Base-by-base conservation (phyloP, 352 stramenopile genomes). In the Phytophthora hibernalis region DNA sequence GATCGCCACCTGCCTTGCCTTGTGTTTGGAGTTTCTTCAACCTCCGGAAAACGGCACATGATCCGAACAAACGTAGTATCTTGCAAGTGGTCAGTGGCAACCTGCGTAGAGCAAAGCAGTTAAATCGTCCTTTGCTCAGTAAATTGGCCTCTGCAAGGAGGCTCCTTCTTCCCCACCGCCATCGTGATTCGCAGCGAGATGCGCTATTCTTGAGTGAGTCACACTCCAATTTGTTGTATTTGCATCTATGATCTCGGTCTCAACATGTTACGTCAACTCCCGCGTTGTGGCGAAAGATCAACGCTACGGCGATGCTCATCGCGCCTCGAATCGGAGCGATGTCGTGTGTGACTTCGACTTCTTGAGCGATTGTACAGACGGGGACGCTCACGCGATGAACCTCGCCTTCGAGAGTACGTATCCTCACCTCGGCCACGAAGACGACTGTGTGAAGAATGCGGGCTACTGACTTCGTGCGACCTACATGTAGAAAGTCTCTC, bases 261-360 rank as follows among this genome's bases (percentile, higher is more conserved):
- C 8, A 15, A 42, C 2, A 12, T 42, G 12, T 5, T 42, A 10
- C 35, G 33, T 40, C 28, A 9, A 33, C 28, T 2, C 28, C 28
- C 28, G 0, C 28, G 28, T 33, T 8, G 28, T 33, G 28, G 28
- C 28, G 8, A 33, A 33, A 12, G 28, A 33, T 40, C 33, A n/a
- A 18, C 33, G n/a, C 33, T 6, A 5, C 33, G 2, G 33, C 11
- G 13, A 38, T 5, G 33, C n/a, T 40, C 33, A 40, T 40, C 33
- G 35, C 13, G 35, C 2, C 43, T 30, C 11, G n/a, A 13, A 21
- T 16, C 37, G 6, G 33, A 48, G 2, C 37, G 47, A 49, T 9
- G 20, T 0, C 24, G 40, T 35, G 31, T 57, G 20, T 18, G 13
- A 22, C 65, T 57, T 6, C 38, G 51, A 59, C 62, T 65, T 65